phyloP scores from a whole-genome alignment of 2,329 filamentous ascomycete genomes.

The Cordyceps sp. region DNA sequence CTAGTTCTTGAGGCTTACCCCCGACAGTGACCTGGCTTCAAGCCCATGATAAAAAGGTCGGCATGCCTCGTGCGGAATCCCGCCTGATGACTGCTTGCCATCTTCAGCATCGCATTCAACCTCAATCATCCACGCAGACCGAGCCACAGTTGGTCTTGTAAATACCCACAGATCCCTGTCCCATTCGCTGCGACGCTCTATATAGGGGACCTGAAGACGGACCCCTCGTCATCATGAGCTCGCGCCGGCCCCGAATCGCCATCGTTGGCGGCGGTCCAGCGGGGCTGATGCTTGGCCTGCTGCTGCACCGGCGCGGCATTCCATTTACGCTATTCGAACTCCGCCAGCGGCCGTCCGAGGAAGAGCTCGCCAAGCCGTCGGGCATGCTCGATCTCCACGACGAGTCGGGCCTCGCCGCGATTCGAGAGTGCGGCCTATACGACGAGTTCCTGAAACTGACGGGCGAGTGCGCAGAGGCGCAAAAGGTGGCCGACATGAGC shows the following conservation, averaged over 20 bases:
- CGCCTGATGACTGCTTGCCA: no score
- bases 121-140: no score
- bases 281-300: constrained; percentile 27
- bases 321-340: constrained; percentile 18
- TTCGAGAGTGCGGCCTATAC: constrained; percentile 25
- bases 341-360: constrained; percentile 10
- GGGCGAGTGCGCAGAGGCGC: constrained; percentile 8
- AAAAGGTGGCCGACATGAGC: constrained; percentile 9
- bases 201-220: no score
- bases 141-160: no score
- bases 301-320: constrained; percentile 22
- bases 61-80: no score
- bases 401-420: constrained; percentile 23
- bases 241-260: constrained; percentile 16
- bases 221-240: no score
- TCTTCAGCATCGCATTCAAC: no score
- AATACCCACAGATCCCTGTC: no score
- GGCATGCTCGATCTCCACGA: constrained; percentile 33
- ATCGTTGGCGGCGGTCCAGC: constrained; percentile 27
- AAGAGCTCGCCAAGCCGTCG: constrained; percentile 11
- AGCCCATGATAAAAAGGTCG: no score
- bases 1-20: no score
- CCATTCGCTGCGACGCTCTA: no score
- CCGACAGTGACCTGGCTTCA: no score
- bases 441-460: constrained; percentile 21